Evolutionary conservation across 345 rosid genomes (phyloP).

Genomic region (Heritiera littoralis): DNA sequence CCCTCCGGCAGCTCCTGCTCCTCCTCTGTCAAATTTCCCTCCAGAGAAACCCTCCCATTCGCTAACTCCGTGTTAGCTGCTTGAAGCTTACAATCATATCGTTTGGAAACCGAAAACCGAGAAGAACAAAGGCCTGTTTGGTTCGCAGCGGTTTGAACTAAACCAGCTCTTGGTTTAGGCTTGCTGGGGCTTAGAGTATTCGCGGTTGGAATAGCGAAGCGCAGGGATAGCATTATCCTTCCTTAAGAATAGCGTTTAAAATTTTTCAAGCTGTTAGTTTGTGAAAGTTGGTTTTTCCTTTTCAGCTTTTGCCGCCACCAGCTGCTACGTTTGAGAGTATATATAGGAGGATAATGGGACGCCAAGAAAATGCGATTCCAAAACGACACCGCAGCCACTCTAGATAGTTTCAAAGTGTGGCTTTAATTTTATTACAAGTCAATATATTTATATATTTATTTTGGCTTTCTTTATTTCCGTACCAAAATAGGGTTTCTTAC

Average conservation of each 20-base stretch:
- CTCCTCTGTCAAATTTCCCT: background rate
- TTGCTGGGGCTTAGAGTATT: background rate
- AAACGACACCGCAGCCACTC: background rate
- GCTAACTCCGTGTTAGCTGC: constrained; percentile 3
- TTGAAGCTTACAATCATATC: background rate
- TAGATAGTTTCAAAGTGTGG: background rate
- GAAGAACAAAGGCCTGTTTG: background rate
- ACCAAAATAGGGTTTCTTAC: background rate
- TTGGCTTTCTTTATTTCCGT: background rate
- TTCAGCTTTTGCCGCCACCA: background rate
- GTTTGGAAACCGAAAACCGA: background rate
- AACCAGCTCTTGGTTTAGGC: background rate
- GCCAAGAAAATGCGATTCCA: background rate
- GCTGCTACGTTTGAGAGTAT: background rate
- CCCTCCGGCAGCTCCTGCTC: constrained; percentile 49
- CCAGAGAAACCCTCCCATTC: background rate
- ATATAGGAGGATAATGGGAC: background rate
- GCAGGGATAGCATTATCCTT: constrained; percentile 9
- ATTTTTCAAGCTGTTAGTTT: too few relatives aligned
- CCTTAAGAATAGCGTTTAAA: too few relatives aligned
- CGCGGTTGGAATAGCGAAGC: background rate
- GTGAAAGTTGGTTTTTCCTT: too few relatives aligned
- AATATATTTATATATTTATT: background rate
- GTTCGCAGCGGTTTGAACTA: background rate
- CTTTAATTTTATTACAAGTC: background rate